Conservation (phyloP, 1,284 basidiomycete species). For the Naganishia cerealis region DNA sequence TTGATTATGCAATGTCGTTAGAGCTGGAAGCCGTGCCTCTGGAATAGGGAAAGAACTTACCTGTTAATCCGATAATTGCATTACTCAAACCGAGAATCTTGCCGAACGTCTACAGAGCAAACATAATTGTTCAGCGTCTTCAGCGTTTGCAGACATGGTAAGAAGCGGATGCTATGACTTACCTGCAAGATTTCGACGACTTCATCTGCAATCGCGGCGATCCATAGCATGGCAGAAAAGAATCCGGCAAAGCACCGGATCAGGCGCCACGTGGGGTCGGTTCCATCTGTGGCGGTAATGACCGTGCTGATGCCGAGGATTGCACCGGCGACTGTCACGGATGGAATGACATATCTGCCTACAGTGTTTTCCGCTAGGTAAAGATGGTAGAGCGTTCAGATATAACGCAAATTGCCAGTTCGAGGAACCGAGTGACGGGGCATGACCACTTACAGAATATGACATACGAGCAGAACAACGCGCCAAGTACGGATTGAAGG, state of each 20-base stretch:
- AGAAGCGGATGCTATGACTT: slow-evolving; percentile 38
- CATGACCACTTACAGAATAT: slow-evolving; percentile 64
- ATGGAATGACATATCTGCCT: slow-evolving; percentile 62
- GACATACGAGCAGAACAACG: slow-evolving; percentile 71
- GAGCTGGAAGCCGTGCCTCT: background rate
- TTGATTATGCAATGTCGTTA: background rate
- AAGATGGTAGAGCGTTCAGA: slow-evolving; percentile 8
- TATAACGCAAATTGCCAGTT: slow-evolving; percentile 13
- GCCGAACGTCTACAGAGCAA: slow-evolving; percentile 71
- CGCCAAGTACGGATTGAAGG: slow-evolving; percentile 74
- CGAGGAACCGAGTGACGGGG: background rate
- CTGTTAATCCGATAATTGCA: slow-evolving; percentile 91
- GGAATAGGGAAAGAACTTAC: slow-evolving; percentile 34
- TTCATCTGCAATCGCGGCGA: slow-evolving; percentile 91
- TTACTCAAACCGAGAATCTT: slow-evolving; percentile 93
- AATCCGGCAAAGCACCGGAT: slow-evolving; percentile 86
- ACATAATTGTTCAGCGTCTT: background rate
- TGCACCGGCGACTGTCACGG: slow-evolving; percentile 61
- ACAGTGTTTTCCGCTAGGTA: slow-evolving; percentile 61
- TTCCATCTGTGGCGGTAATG: slow-evolving; percentile 65
- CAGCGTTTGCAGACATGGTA: slow-evolving; percentile 12
- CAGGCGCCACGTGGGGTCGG: slow-evolving; percentile 64
- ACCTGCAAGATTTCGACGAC: slow-evolving; percentile 84
- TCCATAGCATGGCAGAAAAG: slow-evolving; percentile 85
- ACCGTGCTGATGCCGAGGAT: slow-evolving; percentile 62